Evolutionary conservation across 495 filamentous ascomycete genomes (phyloP).

Genomic region (Chlorociboria aeruginascens): DNA sequence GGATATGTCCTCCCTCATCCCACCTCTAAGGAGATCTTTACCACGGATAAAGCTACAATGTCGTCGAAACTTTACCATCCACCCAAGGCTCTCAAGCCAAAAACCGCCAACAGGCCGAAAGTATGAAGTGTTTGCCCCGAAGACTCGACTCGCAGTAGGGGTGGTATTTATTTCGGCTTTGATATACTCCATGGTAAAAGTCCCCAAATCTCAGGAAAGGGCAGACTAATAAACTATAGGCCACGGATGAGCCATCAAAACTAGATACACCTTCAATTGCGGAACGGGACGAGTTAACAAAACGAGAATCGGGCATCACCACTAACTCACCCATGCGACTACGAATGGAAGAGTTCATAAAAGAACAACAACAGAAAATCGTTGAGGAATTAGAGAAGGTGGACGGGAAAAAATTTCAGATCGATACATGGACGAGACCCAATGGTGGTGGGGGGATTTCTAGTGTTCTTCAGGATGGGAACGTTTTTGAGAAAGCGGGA

Average conservation of each 20-base stretch:
- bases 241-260: constrained; percentile 16
- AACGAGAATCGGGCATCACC: constrained; percentile 52
- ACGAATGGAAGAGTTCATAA: constrained; percentile 93
- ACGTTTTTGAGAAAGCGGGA: constrained; percentile 96
- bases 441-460: constrained; percentile 74
- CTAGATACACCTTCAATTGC: constrained; percentile 41
- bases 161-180: constrained; percentile 49
- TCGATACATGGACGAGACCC: constrained; percentile 80
- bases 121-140: constrained; percentile 32
- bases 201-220: neutral
- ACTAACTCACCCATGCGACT: constrained; percentile 86
- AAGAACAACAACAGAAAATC: constrained; percentile 79
- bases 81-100: constrained; percentile 7
- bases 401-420: constrained; percentile 68
- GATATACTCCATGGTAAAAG: constrained; percentile 54
- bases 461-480: constrained; percentile 88
- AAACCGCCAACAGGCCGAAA: constrained; percentile 13
- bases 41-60: constrained; percentile 2
- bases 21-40: constrained; percentile 8
- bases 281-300: constrained; percentile 54
- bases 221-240: constrained; percentile 8
- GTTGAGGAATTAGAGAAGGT: constrained; percentile 67
- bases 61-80: constrained; percentile 9
- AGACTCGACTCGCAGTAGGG: constrained; percentile 45
- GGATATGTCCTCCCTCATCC: constrained; percentile 9